A percentile compares a stretch with the other conserved stretches of the same genome.
Evolutionary conservation across 106 monocot species (phyloP).

Genomic region (Narthecium ossifragum): DNA sequence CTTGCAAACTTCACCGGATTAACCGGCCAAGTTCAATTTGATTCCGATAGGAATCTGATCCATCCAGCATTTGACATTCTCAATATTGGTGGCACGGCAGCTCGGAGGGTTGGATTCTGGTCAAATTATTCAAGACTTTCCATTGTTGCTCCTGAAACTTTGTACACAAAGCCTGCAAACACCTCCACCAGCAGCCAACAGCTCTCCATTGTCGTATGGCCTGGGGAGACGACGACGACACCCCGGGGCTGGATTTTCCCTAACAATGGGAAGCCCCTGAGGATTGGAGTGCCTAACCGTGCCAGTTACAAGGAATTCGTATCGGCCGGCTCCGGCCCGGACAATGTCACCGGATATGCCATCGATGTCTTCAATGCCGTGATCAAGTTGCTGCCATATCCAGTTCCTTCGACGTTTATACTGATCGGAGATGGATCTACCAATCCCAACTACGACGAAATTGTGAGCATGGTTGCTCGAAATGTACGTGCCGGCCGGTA

Average conservation of each 20-base stretch:
- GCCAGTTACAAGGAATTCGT: conserved; percentile 44
- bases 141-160: conserved; percentile 37
- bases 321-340: conserved; percentile 22
- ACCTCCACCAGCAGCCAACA: conserved; percentile 19
- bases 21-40: conserved; percentile 36
- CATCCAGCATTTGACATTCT: conserved; percentile 52
- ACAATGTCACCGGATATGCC: conserved; percentile 34
- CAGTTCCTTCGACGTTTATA: conserved; percentile 37
- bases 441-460: conserved; percentile 49
- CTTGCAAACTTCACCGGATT: conserved; percentile 31
- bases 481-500: conserved; percentile 32
- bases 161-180: conserved; percentile 17
- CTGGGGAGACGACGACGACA: conserved; percentile 34
- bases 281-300: conserved; percentile 47
- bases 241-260: conserved; percentile 74
- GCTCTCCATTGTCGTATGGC: conserved; percentile 45
- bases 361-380: conserved; percentile 68
- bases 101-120: conserved; percentile 49
- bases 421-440: conserved; percentile 41
- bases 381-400: conserved; percentile 48
- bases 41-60: conserved; percentile 29
- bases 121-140: conserved; percentile 45
- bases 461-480: conserved; percentile 51
- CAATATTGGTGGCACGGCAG: conserved; percentile 37
- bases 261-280: conserved; percentile 42